A percentile compares a stretch with the other conserved stretches of the same genome.
phyloP scores from a whole-genome alignment of 1,284 basidiomycete genomes.

The Cutaneotrichosporon mucoides region DNA sequence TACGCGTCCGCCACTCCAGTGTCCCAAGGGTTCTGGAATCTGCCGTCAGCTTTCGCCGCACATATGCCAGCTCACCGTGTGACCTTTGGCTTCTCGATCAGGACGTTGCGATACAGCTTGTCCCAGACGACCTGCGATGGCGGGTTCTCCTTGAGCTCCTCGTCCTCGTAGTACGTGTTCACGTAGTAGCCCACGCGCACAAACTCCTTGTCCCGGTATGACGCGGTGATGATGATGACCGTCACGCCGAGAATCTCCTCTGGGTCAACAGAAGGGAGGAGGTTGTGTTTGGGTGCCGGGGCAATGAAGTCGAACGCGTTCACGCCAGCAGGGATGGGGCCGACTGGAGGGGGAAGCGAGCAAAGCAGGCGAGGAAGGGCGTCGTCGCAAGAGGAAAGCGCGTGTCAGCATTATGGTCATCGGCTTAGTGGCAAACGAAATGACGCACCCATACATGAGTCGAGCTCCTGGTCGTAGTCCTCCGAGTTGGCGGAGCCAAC shows the following conservation, averaged over 20 bases:
- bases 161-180: slow-evolving; percentile 95
- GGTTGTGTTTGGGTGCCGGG: slow-evolving; percentile 62
- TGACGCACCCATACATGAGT: slow-evolving; percentile 72
- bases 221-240: slow-evolving; percentile 86
- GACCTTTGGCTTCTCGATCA: slow-evolving; percentile 88
- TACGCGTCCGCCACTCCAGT: slow-evolving; percentile 8
- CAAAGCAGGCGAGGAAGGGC: too few relatives aligned
- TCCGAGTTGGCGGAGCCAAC: slow-evolving; percentile 91
- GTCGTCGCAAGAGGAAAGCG: too few relatives aligned
- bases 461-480: slow-evolving; percentile 90
- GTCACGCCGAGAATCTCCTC: slow-evolving; percentile 72
- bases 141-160: slow-evolving; percentile 74
- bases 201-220: slow-evolving; percentile 94
- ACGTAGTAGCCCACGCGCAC: slow-evolving; percentile 99
- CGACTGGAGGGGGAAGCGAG: slow-evolving; percentile 54
- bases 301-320: slow-evolving; percentile 97
- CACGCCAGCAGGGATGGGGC: slow-evolving; percentile 88
- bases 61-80: slow-evolving; percentile 58
- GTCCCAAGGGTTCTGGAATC: slow-evolving; percentile 48
- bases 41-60: slow-evolving; percentile 9
- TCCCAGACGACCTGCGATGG: slow-evolving; percentile 70
- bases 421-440: not conserved
- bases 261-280: slow-evolving; percentile 58
- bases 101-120: slow-evolving; percentile 71
- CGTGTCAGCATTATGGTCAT: too few relatives aligned